Percentiles rank a stretch among this genome's conserved stretches.
These are phyloP conservation scores for Vaccinium corymbosum DNA, from an alignment of 148 eudicot species.

Conservation along the genomic window DNA sequence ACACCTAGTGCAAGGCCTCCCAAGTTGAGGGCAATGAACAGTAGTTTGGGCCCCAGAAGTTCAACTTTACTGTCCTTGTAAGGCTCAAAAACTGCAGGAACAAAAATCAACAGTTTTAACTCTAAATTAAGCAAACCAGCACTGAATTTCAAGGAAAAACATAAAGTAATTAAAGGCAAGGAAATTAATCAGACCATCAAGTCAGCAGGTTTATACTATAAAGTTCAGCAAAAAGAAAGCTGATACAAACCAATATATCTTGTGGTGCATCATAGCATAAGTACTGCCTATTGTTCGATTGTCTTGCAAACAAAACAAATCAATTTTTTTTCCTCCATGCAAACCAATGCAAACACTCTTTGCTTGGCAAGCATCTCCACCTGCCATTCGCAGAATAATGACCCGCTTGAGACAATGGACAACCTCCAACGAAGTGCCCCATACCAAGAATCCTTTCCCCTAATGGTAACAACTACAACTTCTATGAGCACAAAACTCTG, in stretches of 20 bases:
- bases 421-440: neutral
- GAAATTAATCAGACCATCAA: conserved; percentile 1
- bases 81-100: conserved; percentile 78
- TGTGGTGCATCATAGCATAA: neutral
- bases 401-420: neutral
- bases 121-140: neutral
- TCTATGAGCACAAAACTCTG: no score
- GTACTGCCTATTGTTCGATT: neutral
- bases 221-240: neutral
- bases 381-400: neutral
- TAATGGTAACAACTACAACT: neutral
- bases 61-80: conserved; percentile 84
- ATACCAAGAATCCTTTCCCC: neutral
- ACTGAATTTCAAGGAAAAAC: neutral
- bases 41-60: conserved; percentile 71
- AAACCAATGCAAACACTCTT: neutral
- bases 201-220: neutral
- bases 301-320: neutral
- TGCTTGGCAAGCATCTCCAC: neutral
- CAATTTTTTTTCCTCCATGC: neutral
- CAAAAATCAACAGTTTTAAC: neutral
- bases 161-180: neutral
- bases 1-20: conserved; percentile 37
- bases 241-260: neutral
- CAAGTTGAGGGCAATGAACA: conserved; percentile 77